Evolutionary conservation across 139 green algal genomes (phyloP).

Genomic region (Microglena sp.): DNA sequence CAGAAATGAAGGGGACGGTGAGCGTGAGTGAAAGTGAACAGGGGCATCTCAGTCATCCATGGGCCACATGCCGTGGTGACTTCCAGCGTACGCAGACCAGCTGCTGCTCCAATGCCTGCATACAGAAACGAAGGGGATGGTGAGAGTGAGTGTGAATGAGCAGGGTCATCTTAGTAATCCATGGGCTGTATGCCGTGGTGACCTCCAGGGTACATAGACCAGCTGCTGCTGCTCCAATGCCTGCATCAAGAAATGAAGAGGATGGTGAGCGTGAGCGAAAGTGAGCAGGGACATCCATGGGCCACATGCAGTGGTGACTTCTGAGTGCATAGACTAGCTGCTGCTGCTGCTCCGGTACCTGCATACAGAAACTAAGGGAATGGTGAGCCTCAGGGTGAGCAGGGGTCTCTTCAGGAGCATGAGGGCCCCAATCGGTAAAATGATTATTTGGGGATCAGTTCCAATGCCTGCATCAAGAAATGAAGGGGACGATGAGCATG

Average conservation of each 20-base stretch:
- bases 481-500: not conserved
- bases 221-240: not conserved
- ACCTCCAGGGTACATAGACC: constrained; percentile 1
- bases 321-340: constrained; percentile 34
- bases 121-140: not conserved
- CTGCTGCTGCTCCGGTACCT: too few relatives aligned
- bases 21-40: not conserved
- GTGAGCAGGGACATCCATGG: not conserved
- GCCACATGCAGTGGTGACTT: constrained; percentile 36
- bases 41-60: not conserved
- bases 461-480: constrained; percentile 3
- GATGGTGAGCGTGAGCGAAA: not conserved
- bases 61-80: constrained; percentile 31
- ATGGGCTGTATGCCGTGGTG: not conserved
- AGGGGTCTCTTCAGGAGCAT: not conserved
- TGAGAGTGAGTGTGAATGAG: not conserved
- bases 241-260: not conserved
- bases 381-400: not conserved
- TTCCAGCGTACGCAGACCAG: constrained; percentile 36
- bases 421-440: not conserved
- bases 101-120: constrained; percentile 46
- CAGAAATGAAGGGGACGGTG: not conserved
- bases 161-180: not conserved
- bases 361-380: not conserved
- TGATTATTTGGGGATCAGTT: too few relatives aligned